phyloP scores from a whole-genome alignment of 768 basidiomycete genomes.

The Pholiota molesta region DNA sequence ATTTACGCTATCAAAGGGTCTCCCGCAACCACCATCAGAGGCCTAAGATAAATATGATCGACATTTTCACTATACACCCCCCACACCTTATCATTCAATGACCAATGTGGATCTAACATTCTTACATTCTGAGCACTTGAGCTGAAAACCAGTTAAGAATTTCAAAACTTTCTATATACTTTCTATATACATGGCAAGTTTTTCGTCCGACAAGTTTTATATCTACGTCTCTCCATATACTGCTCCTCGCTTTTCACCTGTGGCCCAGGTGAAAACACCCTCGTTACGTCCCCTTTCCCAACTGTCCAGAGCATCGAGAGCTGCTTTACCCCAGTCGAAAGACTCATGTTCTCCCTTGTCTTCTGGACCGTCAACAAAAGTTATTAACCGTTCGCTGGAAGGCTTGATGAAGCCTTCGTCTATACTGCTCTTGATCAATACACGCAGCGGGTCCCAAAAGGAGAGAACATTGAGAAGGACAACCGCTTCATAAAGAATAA shows the following conservation, averaged over 20 bases:
- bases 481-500: conserved; percentile 54
- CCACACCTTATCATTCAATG: neutral
- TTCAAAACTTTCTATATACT: no score
- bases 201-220: neutral
- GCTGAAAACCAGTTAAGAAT: no score
- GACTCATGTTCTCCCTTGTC: conserved; percentile 51
- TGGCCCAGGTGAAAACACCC: conserved; percentile 54
- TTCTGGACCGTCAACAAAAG: conserved; percentile 76
- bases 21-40: conserved; percentile 14
- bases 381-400: conserved; percentile 60
- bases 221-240: conserved; percentile 16
- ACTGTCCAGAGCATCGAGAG: conserved; percentile 60
- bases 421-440: conserved; percentile 69
- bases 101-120: neutral
- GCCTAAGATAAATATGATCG: neutral
- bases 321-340: conserved; percentile 81
- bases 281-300: conserved; percentile 48
- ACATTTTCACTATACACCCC: neutral
- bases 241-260: conserved; percentile 19
- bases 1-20: conserved; percentile 47
- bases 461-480: conserved; percentile 83
- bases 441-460: conserved; percentile 83
- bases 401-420: conserved; percentile 75
- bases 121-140: no score
- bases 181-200: no score